Percentiles rank a stretch among this genome's conserved stretches.
Evolutionary conservation across 1,284 basidiomycete genomes (phyloP).

Genomic region (Ganoderma lingzhi): DNA sequence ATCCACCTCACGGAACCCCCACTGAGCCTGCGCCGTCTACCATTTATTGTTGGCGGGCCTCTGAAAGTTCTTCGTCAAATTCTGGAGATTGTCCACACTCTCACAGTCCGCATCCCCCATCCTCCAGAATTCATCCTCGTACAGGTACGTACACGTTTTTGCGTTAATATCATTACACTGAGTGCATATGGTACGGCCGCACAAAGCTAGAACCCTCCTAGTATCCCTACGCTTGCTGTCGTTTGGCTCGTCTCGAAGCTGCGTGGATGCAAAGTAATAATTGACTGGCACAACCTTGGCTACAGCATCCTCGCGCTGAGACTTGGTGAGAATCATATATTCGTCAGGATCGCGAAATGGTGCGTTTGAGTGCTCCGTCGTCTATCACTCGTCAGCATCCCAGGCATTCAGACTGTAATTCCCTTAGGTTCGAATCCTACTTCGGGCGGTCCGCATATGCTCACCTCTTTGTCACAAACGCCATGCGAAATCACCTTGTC

Average conservation of each 20-base stretch:
- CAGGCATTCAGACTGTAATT: not conserved
- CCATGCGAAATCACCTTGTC: slow-evolving; percentile 81
- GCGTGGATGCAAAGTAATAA: slow-evolving; percentile 85
- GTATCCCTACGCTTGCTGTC: slow-evolving; percentile 91
- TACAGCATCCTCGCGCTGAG: slow-evolving; percentile 92
- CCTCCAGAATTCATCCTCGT: slow-evolving; percentile 90
- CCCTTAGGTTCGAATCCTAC: slow-evolving; percentile 76
- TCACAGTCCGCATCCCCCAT: slow-evolving; percentile 67
- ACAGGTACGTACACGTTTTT: slow-evolving; percentile 66
- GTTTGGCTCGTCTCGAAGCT: slow-evolving; percentile 79
- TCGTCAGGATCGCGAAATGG: slow-evolving; percentile 83
- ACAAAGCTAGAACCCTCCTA: slow-evolving; percentile 87
- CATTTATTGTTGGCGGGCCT: slow-evolving; percentile 84
- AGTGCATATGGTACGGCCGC: not conserved
- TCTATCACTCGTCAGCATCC: not conserved
- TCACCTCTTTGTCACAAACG: slow-evolving; percentile 94
- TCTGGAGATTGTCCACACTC: slow-evolving; percentile 64
- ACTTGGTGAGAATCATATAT: slow-evolving; percentile 69
- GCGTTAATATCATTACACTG: not conserved
- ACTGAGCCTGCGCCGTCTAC: slow-evolving; percentile 56
- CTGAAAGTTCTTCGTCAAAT: slow-evolving; percentile 83
- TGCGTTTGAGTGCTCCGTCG: slow-evolving; percentile 40
- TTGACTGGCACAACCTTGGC: slow-evolving; percentile 99
- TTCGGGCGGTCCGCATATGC: slow-evolving; percentile 87
- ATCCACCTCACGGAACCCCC: slow-evolving; percentile 77